These are phyloP conservation scores for Aeschynomene evenia DNA, from an alignment of 306 rosid species.

Conservation along the genomic window DNA sequence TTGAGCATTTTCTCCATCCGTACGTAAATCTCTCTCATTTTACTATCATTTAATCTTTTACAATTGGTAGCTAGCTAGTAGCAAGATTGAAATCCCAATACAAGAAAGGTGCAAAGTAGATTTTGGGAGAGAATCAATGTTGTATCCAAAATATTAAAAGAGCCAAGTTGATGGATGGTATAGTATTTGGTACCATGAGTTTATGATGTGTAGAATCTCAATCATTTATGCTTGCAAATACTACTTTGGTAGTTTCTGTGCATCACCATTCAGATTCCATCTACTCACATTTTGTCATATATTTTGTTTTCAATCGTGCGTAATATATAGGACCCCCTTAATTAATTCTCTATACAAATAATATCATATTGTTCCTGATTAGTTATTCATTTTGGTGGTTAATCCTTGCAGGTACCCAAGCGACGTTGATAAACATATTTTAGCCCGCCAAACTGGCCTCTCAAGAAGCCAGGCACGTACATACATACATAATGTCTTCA, in stretches of 20 bases:
- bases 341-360: too few relatives aligned
- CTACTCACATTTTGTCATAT: constrained; percentile 36
- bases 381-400: background rate
- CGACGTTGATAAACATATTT: constrained; percentile 89
- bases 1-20: constrained; percentile 99
- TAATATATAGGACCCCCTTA: constrained; percentile 15
- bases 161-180: constrained; percentile 10
- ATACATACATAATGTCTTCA: constrained; percentile 25
- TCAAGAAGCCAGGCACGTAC: constrained; percentile 96
- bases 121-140: constrained; percentile 52
- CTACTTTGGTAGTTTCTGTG: constrained; percentile 52
- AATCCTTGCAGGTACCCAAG: constrained; percentile 82
- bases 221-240: constrained; percentile 40
- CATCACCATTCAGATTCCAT: constrained; percentile 70
- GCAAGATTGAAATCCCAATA: background rate
- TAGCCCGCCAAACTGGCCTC: constrained; percentile 98
- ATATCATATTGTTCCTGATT: constrained; percentile 11
- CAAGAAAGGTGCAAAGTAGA: constrained; percentile 41
- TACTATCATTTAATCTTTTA: background rate
- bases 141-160: background rate
- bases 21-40: constrained; percentile 34
- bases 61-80: background rate
- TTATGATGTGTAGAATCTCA: constrained; percentile 34
- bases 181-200: background rate
- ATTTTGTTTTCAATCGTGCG: constrained; percentile 42